These are phyloP conservation scores for Babesia ovata DNA, from an alignment of 169 alveolate species.

Conservation along the genomic window DNA sequence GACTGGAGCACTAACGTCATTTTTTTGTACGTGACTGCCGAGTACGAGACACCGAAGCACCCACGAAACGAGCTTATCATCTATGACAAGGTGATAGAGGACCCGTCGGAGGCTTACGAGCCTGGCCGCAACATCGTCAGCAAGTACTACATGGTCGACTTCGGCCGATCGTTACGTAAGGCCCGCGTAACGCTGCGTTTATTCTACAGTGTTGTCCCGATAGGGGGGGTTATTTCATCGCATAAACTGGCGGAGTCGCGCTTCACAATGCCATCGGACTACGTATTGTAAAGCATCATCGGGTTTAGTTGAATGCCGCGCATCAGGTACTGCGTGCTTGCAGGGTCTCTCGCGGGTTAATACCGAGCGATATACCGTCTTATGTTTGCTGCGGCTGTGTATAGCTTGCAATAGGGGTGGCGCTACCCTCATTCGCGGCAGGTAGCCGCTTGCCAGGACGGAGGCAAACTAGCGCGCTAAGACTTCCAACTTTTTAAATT, in stretches of 20 bases:
- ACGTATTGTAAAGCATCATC: background rate
- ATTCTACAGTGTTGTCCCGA: conserved; percentile 56
- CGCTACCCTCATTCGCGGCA: too few species aligned
- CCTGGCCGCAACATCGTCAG: conserved; percentile 27
- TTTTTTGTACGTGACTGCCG: conserved; percentile 61
- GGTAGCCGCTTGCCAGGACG: too few species aligned
- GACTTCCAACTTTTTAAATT: too few species aligned
- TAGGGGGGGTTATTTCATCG: conserved; percentile 54
- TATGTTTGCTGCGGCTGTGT: too few species aligned
- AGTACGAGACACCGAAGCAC: conserved; percentile 56
- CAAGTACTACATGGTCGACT: conserved; percentile 62
- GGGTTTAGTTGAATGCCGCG: too few species aligned
- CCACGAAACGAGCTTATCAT: conserved; percentile 52
- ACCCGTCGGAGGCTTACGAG: conserved; percentile 44
- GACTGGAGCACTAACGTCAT: conserved; percentile 67
- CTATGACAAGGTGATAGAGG: conserved; percentile 44
- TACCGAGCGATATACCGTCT: too few species aligned
- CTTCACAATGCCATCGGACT: conserved; percentile 45
- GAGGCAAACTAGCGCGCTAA: too few species aligned
- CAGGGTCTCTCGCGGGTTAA: too few species aligned
- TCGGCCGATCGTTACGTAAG: conserved; percentile 56
- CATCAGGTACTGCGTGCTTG: too few species aligned
- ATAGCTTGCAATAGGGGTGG: too few species aligned
- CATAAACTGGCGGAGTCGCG: conserved; percentile 30
- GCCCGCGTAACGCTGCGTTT: conserved; percentile 31